Base-by-base conservation (phyloP, 495 filamentous ascomycete species). In the Penicillium cataractarum region DNA sequence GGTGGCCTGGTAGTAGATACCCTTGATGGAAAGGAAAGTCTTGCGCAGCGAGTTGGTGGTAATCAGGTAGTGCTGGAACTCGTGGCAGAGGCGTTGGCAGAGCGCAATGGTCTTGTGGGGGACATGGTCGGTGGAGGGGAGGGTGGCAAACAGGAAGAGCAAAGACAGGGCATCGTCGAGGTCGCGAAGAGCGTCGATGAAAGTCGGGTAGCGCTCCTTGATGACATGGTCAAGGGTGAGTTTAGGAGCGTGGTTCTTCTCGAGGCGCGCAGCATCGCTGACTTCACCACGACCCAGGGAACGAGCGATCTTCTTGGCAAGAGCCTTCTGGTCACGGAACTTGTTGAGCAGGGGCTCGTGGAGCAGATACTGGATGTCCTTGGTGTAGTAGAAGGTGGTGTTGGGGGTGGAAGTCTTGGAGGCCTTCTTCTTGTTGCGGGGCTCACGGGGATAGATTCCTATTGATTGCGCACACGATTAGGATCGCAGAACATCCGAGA, bases 361-460 rank as follows among this genome's bases (percentile, higher is more conserved):
- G 54, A 97, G 88, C 27, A 99, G 87, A 67, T 97, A 99, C 77
- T 97, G 93, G 70, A 99, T 97, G 73, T 99, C 95, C 82, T 95
- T 96, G 68, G 93, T 91, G 81, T 99, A 99, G 85, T 99, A 99
- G 81, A 97, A 99, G 60, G 96, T 98, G 17, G 95, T 98, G 48
- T 88, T 90, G 40, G 89, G 86, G 2, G 91, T 97, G 48, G 91
- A 86, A 56, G 90, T 90, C 77, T 96, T 97, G 68, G 91, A 91
- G 46, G 89, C 95, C 84, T 97, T 97, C 82, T 95, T 97, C 84
- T 92, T 96, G 75, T 88, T 96, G 58, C 95, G 84, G 39, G 95
- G 95, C 80, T 99, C 96, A 73, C 95, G 88, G 61, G 95, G 95
- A 76, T 97, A 98, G 63, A 99, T 98, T 67, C 95, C 87, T 89